These are phyloP conservation scores for Athelia psychrophila DNA, from an alignment of 1,284 basidiomycete genomes.

Conservation along the genomic window DNA sequence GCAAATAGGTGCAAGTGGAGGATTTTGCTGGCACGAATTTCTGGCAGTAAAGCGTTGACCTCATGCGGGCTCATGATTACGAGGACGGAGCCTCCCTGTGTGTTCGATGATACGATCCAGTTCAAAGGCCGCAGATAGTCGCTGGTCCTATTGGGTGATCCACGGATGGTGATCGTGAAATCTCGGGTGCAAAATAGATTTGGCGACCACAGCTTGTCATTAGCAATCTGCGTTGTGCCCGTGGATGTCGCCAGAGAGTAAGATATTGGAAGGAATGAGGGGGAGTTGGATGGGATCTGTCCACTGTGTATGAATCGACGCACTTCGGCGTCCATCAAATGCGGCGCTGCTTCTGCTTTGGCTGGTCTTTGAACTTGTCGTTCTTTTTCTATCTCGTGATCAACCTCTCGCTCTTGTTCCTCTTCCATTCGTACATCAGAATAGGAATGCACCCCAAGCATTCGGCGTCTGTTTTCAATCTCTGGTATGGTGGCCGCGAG, in stretches of 20 bases:
- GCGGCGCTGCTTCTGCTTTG: conserved; percentile 17
- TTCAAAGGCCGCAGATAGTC: conserved; percentile 41
- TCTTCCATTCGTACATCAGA: conserved; percentile 30
- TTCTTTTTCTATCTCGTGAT: conserved; percentile 41
- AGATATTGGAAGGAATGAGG: not conserved
- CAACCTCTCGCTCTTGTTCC: conserved; percentile 49
- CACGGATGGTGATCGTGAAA: conserved; percentile 25
- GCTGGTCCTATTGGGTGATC: conserved; percentile 5
- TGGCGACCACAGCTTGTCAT: conserved; percentile 13
- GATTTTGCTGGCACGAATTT: conserved; percentile 27
- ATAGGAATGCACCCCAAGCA: conserved; percentile 23
- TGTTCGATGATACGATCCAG: conserved; percentile 37
- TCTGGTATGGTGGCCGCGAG: conserved; percentile 10
- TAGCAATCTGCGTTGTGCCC: not conserved
- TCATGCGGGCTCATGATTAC: conserved; percentile 47
- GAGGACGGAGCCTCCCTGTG: conserved; percentile 10
- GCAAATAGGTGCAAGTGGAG: conserved; percentile 43
- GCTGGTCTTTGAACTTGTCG: conserved; percentile 33
- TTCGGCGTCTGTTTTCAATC: conserved; percentile 22
- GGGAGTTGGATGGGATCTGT: conserved; percentile 4
- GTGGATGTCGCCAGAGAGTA: not conserved
- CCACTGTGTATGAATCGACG: conserved; percentile 25
- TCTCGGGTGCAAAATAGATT: conserved; percentile 27
- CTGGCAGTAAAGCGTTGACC: conserved; percentile 35
- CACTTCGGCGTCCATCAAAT: conserved; percentile 23